Conservation (phyloP, 805 yeast genomes). For the Spathaspora boniae region DNA sequence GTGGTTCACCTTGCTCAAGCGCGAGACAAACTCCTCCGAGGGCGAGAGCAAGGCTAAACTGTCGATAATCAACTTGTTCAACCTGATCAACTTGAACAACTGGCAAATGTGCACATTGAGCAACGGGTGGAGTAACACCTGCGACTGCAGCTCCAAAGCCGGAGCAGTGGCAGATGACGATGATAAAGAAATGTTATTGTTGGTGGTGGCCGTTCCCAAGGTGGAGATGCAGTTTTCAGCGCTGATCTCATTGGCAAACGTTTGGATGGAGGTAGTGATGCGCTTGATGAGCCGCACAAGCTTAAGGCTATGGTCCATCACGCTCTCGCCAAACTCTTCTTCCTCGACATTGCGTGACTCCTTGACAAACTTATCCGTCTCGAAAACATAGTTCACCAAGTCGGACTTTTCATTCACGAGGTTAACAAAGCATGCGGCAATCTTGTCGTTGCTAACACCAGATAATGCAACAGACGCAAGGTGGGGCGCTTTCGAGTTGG, state of each 20-base stretch:
- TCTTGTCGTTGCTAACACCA: slow-evolving; percentile 8
- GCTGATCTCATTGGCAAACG: slow-evolving; percentile 26
- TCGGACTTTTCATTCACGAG: slow-evolving; percentile 34
- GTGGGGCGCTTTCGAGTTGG: background rate
- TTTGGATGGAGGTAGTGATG: slow-evolving; percentile 24
- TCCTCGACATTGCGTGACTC: slow-evolving; percentile 6
- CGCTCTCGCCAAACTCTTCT: slow-evolving; percentile 19
- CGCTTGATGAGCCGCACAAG: slow-evolving; percentile 36
- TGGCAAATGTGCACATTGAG: slow-evolving; percentile 33
- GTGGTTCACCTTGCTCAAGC: slow-evolving; percentile 33
- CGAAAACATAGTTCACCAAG: slow-evolving; percentile 32
- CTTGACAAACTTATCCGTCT: slow-evolving; percentile 18
- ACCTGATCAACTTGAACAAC: slow-evolving; percentile 30
- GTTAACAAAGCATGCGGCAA: slow-evolving; percentile 19
- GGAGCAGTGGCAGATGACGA: background rate
- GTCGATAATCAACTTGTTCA: slow-evolving; percentile 35
- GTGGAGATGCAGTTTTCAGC: slow-evolving; percentile 8
- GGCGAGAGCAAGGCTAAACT: slow-evolving; percentile 18
- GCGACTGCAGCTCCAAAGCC: background rate
- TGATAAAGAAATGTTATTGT: no score
- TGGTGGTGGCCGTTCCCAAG: slow-evolving; percentile 1
- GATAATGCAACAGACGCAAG: no score
- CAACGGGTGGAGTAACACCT: slow-evolving; percentile 24
- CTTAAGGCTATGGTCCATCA: slow-evolving; percentile 38
- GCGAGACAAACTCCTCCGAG: slow-evolving; percentile 9